Evolutionary conservation across 352 stramenopile genomes (phyloP).

Genomic region (Globisporangium cederbergense): DNA sequence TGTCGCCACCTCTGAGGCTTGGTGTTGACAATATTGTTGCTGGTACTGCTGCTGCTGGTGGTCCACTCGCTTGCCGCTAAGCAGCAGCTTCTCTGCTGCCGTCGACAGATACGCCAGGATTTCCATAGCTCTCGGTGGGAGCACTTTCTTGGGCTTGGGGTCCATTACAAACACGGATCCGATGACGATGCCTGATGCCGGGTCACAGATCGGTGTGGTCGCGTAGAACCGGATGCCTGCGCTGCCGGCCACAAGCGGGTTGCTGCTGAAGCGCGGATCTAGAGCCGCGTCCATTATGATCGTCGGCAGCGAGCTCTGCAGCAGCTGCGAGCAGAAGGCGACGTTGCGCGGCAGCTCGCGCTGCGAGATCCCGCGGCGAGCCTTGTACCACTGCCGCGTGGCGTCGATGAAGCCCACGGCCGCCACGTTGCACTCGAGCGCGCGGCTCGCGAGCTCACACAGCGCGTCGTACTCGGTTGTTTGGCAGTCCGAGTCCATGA

Average conservation of each 20-base stretch:
- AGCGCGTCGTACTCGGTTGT: conserved; percentile 68
- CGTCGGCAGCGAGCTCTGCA: conserved; percentile 45
- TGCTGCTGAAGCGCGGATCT: conserved; percentile 83
- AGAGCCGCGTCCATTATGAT: conserved; percentile 79
- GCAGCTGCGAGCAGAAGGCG: conserved; percentile 58
- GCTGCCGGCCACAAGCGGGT: conserved; percentile 84
- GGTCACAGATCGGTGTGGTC: conserved; percentile 62
- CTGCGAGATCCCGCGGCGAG: conserved; percentile 67
- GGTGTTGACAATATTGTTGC: background rate
- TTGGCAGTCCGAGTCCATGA: conserved; percentile 40
- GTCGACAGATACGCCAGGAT: conserved; percentile 64
- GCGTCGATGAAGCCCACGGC: conserved; percentile 66
- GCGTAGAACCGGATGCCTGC: conserved; percentile 94
- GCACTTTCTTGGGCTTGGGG: conserved; percentile 36
- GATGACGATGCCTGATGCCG: conserved; percentile 48
- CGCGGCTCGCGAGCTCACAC: conserved; percentile 62
- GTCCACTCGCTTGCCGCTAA: background rate
- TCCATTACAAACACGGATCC: conserved; percentile 86
- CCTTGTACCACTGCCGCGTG: conserved; percentile 68
- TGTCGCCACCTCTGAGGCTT: background rate
- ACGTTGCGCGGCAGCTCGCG: conserved; percentile 54
- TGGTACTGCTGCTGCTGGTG: background rate
- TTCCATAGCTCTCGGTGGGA: conserved; percentile 57
- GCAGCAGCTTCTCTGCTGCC: conserved; percentile 48
- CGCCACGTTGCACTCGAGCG: conserved; percentile 55